Evolutionary conservation across 306 rosid species (phyloP), one percentile per base, ranked within the genome.

Genomic region (Vigna trinervia): DNA sequence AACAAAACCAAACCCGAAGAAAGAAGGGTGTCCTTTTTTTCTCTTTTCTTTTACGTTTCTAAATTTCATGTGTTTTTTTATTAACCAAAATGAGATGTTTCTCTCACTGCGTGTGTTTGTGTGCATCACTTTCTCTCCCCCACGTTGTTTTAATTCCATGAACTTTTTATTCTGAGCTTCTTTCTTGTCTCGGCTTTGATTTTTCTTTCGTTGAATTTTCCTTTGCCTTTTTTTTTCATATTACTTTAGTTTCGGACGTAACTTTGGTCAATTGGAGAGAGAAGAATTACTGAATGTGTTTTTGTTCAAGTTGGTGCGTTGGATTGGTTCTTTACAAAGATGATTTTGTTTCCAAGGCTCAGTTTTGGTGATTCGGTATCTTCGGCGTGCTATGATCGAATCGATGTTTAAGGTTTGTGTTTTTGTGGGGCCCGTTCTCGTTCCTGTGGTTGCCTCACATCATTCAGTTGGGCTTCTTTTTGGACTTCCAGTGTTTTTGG

Each of bases 391-490:
- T 58, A 83, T 54, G 62, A 80, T 78, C 86, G 87, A 83, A 63
- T 77, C 20, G 68, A 36, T 73, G 85, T 85, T 90, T 84, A 73
- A 54, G 58, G 83, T 83, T 87, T 68, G 23, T 74, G 82, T 78
- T 85, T 28, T 51, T 73, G 74, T 58, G 87, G 92, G 87, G 52
- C 91, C 85, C 77, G 13, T 41, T 50, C 13, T 4, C 12, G 15
- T 46, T 53, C 46, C 51, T 67, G 5, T 1, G 13, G 8, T 6
- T 19, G 0, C 60, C 46, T 15, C 61, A 4, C 39, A 2, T 45
- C 17, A 8, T 4, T 1, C 20, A 10, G 1, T 41, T 73, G 68
- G 59, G 77, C 78, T 73, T 78, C 22, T 62, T 8, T 45, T 32
- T 64, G 81, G 69, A 53, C 74, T 54, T 43, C 5, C 5, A 32